Base-by-base conservation (phyloP, 805 yeast species). In the Pichia eremophila region DNA sequence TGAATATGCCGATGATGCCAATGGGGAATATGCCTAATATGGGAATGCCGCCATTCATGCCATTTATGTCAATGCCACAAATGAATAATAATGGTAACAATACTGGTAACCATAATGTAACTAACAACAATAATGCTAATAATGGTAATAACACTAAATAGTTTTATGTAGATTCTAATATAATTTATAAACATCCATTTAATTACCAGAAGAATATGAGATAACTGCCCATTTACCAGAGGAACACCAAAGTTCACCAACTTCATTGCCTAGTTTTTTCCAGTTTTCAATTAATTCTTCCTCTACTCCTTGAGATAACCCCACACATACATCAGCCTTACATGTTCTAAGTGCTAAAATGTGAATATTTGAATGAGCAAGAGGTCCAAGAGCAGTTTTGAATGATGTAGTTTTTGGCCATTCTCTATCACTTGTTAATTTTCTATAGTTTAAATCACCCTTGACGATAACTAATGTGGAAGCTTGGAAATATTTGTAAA, bases 361-460 rank as follows among this genome's bases (percentile, higher is more conserved):
- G 15, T 79, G 81, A 46, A 93, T 69, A 9, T 81, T 81, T 31
- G 81, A 74, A 0, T 65, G 54, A 1, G 84, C 83, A 54, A 91
- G 71, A 5, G 78, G 75, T 47, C 85, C 85, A 50, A 91, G 75
- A 5, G 96, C 91, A 0, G 66, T 63, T 5, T 51, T 56, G 69
- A 91, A 95, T 2, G 89, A 74, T 0, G 95, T 86, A 3, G 88
- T 78, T 49, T 83, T 75, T 18, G 79, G 79, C 99, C 99, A 93
- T 57, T 73, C 73, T 65, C 90, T 76, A 60, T 93, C 99, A 44
- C 88, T 96, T 2, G 95, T 85, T 50, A 95, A 69, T 65, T 93
- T 93, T 67, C 99, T 79, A 68, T 95, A 91, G 69, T 93, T 93
- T 67, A 93, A 74, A 60, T 93, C 99, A 49, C 99, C 99, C 68